These are phyloP conservation scores for Paramecium biaurelia DNA, from an alignment of 73 alveolate genomes.

Conservation along the genomic window DNA sequence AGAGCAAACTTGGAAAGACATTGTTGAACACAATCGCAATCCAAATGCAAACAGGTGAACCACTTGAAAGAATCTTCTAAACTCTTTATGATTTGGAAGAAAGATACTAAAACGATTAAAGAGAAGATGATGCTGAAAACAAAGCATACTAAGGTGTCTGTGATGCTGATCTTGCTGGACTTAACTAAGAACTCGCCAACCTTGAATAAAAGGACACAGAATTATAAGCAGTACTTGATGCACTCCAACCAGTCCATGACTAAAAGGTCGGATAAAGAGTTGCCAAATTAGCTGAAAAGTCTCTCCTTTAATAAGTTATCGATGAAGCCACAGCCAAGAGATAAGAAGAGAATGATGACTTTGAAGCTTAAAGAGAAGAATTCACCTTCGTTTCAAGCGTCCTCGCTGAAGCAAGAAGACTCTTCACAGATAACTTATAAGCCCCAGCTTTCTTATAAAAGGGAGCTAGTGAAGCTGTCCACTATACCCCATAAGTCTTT, in stretches of 20 bases:
- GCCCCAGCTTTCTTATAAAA: slow-evolving; percentile 58
- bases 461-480: slow-evolving; percentile 1
- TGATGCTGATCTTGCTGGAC: slow-evolving; percentile 57
- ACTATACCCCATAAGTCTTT: slow-evolving; percentile 43
- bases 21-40: slow-evolving; percentile 47
- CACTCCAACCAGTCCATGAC: slow-evolving; percentile 43
- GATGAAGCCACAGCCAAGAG: slow-evolving; percentile 44
- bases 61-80: slow-evolving; percentile 53
- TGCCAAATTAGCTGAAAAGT: slow-evolving; percentile 52
- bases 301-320: slow-evolving; percentile 16
- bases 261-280: slow-evolving; percentile 50
- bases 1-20: slow-evolving; percentile 32
- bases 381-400: slow-evolving; percentile 55
- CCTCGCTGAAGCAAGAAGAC: slow-evolving; percentile 67
- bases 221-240: slow-evolving; percentile 2
- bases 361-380: slow-evolving; percentile 45
- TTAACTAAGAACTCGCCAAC: slow-evolving; percentile 17
- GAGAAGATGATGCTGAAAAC: slow-evolving; percentile 50
- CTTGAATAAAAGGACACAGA: slow-evolving; percentile 52
- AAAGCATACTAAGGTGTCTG: slow-evolving; percentile 43
- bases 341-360: neutral
- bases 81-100: slow-evolving; percentile 52
- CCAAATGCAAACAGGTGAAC: slow-evolving; percentile 52
- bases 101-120: slow-evolving; percentile 38
- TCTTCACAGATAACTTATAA: slow-evolving; percentile 58